These are phyloP conservation scores for Sarcocystis neurona DNA, from an alignment of 169 alveolate genomes.

Conservation along the genomic window DNA sequence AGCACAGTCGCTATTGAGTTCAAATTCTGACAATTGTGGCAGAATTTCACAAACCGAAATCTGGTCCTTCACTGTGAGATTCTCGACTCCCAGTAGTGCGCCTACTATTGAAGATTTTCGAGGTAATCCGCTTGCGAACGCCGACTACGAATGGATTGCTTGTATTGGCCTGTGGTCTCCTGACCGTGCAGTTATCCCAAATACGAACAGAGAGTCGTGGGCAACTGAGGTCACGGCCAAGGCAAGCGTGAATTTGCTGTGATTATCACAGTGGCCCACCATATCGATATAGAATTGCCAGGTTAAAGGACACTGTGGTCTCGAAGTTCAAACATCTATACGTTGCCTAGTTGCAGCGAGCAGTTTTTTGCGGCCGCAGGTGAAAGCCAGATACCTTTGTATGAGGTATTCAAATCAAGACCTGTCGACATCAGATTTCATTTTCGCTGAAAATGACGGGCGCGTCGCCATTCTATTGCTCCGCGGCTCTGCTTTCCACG, in stretches of 20 bases:
- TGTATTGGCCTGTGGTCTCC: background rate
- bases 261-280: background rate
- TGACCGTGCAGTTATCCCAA: slow-evolving; percentile 15
- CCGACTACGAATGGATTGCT: background rate
- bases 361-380: background rate
- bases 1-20: background rate
- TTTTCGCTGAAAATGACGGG: no score
- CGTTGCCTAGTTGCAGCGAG: background rate
- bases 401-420: no score
- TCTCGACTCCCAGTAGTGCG: background rate
- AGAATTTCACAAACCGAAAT: slow-evolving; percentile 39
- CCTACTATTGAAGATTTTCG: slow-evolving; percentile 17
- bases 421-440: no score
- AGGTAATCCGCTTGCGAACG: background rate
- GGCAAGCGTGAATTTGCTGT: background rate
- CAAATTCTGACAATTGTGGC: background rate
- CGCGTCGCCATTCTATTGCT: no score
- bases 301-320: slow-evolving; percentile 7
- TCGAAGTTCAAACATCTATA: background rate
- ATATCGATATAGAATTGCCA: background rate
- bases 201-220: background rate
- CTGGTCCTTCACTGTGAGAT: slow-evolving; percentile 32
- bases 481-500: no score
- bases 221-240: slow-evolving; percentile 29
- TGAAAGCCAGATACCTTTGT: no score